Conservation (phyloP, 1,284 basidiomycete genomes). For the Leccinum griseonigrum region DNA sequence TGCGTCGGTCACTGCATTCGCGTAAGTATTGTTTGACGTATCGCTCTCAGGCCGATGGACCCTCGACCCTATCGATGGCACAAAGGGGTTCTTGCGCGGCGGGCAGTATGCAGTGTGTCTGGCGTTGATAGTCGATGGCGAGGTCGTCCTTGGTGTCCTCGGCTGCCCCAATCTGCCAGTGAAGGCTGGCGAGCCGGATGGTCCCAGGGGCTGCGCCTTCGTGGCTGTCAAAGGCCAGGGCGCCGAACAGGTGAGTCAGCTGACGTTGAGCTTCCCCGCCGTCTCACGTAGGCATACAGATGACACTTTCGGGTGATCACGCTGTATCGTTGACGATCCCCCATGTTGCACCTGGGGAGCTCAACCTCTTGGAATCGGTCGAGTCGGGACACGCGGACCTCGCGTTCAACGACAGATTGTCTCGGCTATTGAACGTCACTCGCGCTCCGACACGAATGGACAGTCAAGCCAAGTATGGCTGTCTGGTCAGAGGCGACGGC, state of each 20-base stretch:
- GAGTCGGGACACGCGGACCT: constrained; percentile 93
- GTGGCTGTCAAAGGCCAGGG: constrained; percentile 83
- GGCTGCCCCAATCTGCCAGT: constrained; percentile 57
- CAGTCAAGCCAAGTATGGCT: constrained; percentile 95
- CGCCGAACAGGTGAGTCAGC: constrained; percentile 60
- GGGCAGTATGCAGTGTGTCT: constrained; percentile 98
- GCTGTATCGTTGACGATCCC: constrained; percentile 51
- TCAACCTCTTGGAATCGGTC: constrained; percentile 88
- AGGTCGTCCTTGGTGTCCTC: constrained; percentile 81
- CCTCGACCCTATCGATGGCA: constrained; percentile 90
- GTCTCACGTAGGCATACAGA: constrained; percentile 26
- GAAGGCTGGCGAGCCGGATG: constrained; percentile 50
- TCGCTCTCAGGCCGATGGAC: constrained; percentile 75
- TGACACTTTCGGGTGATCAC: constrained; percentile 42
- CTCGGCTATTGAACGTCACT: constrained; percentile 67
- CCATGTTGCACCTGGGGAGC: constrained; percentile 40
- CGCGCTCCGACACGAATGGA: constrained; percentile 86
- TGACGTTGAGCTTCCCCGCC: background rate
- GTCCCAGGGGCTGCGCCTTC: constrained; percentile 77
- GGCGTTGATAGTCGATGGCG: constrained; percentile 82
- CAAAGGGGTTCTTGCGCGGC: constrained; percentile 93
- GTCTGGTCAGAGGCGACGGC: constrained; percentile 85
- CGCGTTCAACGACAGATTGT: constrained; percentile 78
- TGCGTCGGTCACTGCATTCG: constrained; percentile 37
- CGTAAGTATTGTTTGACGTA: background rate